Percentiles rank a stretch among this genome's conserved stretches.
phyloP scores from a whole-genome alignment of 192 early-diverging fungal species.

The Radiomyces spectabilis region DNA sequence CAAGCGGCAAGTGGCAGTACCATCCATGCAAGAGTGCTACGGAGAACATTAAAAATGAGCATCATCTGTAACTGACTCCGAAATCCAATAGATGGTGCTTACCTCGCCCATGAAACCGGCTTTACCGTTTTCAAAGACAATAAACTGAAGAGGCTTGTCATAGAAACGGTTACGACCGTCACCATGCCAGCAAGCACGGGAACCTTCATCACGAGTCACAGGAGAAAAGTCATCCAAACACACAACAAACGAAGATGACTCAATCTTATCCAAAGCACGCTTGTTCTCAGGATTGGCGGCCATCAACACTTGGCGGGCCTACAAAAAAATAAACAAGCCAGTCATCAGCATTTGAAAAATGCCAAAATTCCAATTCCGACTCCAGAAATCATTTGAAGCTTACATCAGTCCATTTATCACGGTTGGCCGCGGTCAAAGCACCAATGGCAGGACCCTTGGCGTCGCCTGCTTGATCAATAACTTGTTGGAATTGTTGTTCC shows the following conservation, averaged over 20 bases:
- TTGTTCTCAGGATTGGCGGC: slow-evolving; percentile 64
- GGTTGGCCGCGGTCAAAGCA: slow-evolving; percentile 83
- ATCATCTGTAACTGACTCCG: not conserved
- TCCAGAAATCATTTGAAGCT: slow-evolving; percentile 1
- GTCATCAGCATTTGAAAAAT: too few relatives aligned
- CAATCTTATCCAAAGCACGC: slow-evolving; percentile 69
- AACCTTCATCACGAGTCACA: slow-evolving; percentile 81
- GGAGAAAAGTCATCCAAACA: slow-evolving; percentile 86
- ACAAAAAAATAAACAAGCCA: slow-evolving; percentile 3
- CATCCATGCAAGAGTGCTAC: slow-evolving; percentile 89
- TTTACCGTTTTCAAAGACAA: slow-evolving; percentile 96
- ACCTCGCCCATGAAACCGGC: slow-evolving; percentile 91
- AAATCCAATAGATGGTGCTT: not conserved
- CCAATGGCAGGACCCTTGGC: slow-evolving; percentile 71
- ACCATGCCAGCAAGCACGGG: slow-evolving; percentile 90
- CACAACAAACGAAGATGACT: slow-evolving; percentile 80
- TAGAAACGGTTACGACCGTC: slow-evolving; percentile 96
- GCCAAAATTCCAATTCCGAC: not conserved
- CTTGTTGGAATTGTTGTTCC: slow-evolving; percentile 62
- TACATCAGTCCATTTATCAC: slow-evolving; percentile 88
- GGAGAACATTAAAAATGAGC: not conserved
- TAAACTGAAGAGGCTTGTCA: slow-evolving; percentile 95
- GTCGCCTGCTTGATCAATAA: slow-evolving; percentile 63
- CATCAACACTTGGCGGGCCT: slow-evolving; percentile 58
- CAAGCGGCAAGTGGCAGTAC: slow-evolving; percentile 84